These are phyloP conservation scores for Parascedosporium putredinis DNA, from an alignment of 2,329 filamentous ascomycete genomes.

Conservation along the genomic window DNA sequence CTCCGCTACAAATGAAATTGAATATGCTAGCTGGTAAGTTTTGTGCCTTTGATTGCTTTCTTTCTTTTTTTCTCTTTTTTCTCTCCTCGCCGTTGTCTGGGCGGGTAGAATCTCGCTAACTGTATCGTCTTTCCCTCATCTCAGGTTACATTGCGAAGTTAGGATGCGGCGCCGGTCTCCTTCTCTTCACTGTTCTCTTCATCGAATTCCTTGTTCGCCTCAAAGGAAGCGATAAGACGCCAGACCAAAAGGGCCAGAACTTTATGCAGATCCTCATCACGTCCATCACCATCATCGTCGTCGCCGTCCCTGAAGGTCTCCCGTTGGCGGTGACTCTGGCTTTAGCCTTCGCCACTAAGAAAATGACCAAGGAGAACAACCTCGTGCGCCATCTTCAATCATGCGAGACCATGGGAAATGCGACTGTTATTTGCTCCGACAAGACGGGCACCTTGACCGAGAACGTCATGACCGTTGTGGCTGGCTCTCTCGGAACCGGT, in stretches of 20 bases:
- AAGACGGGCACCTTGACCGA: slow-evolving; percentile 56
- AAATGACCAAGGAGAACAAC: slow-evolving; percentile 54
- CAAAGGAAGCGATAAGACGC: slow-evolving; percentile 9
- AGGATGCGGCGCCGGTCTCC: slow-evolving; percentile 13
- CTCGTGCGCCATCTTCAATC: slow-evolving; percentile 47
- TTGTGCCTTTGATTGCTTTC: too few relatives aligned
- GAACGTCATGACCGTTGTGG: slow-evolving; percentile 53
- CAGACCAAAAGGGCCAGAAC: slow-evolving; percentile 36
- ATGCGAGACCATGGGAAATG: slow-evolving; percentile 55
- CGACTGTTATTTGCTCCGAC: slow-evolving; percentile 53
- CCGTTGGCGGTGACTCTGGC: slow-evolving; percentile 51
- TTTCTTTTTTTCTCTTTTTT: background rate
- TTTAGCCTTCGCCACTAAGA: slow-evolving; percentile 50
- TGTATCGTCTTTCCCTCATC: too few relatives aligned
- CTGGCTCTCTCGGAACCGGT: slow-evolving; percentile 23
- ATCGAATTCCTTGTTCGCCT: slow-evolving; percentile 22
- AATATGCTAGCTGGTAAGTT: slow-evolving; percentile 14
- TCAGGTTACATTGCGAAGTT: slow-evolving; percentile 16
- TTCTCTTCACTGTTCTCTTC: slow-evolving; percentile 13
- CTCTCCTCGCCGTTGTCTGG: too few relatives aligned
- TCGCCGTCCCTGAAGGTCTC: slow-evolving; percentile 49
- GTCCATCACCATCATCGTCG: slow-evolving; percentile 48
- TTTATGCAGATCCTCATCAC: slow-evolving; percentile 30
- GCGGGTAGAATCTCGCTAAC: too few relatives aligned
- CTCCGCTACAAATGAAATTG: slow-evolving; percentile 15